Evolutionary conservation across 371 early-diverging fungal genomes (phyloP), one percentile per base, ranked within the genome.

Genomic region (Fennellomyces sp.): DNA sequence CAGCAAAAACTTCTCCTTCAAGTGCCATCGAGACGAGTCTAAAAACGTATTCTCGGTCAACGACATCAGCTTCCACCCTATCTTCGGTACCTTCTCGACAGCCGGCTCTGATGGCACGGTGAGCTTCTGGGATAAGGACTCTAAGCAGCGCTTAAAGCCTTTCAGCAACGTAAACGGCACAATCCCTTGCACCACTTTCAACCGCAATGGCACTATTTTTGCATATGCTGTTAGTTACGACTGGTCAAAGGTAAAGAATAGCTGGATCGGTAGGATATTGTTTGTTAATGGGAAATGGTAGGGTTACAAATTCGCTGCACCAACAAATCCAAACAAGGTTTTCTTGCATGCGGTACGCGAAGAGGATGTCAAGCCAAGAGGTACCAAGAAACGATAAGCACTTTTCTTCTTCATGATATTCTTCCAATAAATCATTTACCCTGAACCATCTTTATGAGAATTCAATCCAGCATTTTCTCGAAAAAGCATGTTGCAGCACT

Each of bases 171-270:
- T 80, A 28, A 84, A 84, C 23, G 76, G 68, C 2, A 91, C 93
- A 11, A 90, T 99, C 49, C 72, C 92, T 2, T 78, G 88, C 39
- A 85, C 94, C 5, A 83, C 92, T 0, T 97, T 97, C 71, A 96
- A 91, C 68, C 79, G 87, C 26, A 91, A 90, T 39, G 98, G 98
- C 30, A 82, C 75, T 27, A 92, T 96, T 52, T 95, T 96, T 69
- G 97, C 97, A 12, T 98, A 98, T 69, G 95, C 94, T 2, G 81
- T 89, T 17, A 88, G 94, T 28, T 97, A 99, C 70, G 99, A 99
- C 75, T 99, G 99, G 99, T 82, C 88, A 70, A 97, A 96, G 84
- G 99, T 84, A 85, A 76, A 55, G 15, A 5, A 19, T 55, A 10
- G 30, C 7, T 23, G 11, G 5, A 19, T 52, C 5, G 11, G 5